Base-by-base conservation (phyloP, 768 basidiomycete genomes). In the Sporobolomyces pararoseus region DNA sequence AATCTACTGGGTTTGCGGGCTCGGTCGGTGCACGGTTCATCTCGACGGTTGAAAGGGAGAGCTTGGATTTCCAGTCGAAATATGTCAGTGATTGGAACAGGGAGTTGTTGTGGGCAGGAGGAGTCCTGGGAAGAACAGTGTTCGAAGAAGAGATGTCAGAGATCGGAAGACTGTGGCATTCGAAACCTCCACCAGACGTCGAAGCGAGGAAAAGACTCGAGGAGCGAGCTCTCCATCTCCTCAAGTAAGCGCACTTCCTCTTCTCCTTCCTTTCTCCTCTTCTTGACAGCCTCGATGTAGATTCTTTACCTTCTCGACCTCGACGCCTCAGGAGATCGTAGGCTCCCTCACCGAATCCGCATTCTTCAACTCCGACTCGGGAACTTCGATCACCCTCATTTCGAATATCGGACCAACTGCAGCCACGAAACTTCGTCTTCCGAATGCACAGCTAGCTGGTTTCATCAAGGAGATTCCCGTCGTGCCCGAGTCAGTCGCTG, bases 31-130 rank as follows among this genome's bases (percentile, higher is more conserved):
- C 89, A 13, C 83, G 93, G 4, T 96, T 96, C 77, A 94, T 98
- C 65, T 90, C 92, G 14, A 97, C 94, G 0, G 94, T 98, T 12
- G 95, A 98, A 79, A 85, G 95, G 70, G 95, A 98, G 80, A 89
- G 89, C 91, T 51, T 77, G 31, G 75, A 77, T 49, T 65, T 76
- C n/a, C 68, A 74, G 54, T 51, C 67, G 27, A 55, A 61, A 17
- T 66, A 69, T 25, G 73, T 78, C 35, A 67, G 65, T 10, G 72
- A 79, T 9, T 95, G 91, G 93, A 98, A 98, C 75, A 86, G 84
- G 75, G 94, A 97, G 75, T 83, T 97, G 7, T 82, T 98, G 9
- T 88, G 85, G 75, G 83, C 91, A 23, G 91, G 91, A 7, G 94
- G 92, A 6, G 86, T 89, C 71, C 83, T 96, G 31, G 83, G 88